Evolutionary conservation across 2,329 filamentous ascomycete genomes (phyloP), one percentile per base, ranked within the genome.

Genomic region (Elsinoe batatas): DNA sequence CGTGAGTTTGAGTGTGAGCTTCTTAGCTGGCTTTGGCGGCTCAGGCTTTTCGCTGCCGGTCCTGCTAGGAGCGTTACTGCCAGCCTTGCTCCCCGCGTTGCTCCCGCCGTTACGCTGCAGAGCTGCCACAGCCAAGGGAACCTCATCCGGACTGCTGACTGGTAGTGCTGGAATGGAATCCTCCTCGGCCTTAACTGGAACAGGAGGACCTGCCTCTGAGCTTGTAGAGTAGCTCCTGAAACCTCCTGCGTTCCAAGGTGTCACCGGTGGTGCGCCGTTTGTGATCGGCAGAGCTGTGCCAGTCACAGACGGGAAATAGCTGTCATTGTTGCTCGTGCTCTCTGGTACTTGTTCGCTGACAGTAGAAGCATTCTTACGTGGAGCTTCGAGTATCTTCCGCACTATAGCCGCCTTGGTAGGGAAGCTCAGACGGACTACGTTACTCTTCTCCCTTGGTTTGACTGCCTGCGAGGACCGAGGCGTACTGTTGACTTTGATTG

Each of bases 161-260:
- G 55, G 55, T 15, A 44, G 8, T 5, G 36, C 36, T 11, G 38
- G 13, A 8, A 13, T 42, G 1, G 13, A 10, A 11, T 53, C 46
- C 37, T 47, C 49, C 11, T 43, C 43, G 12, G 26, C 46, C n/a
- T 47, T 42, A 10, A 15, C 17, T 13, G 37, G 18, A 7, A 15
- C 17, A 18, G 37, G 18, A 7, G 53, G 26, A 17, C 26, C 38
- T 17, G 40, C 35, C n/a, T 42, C 40, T 5, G 32, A 36, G 26
- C 46, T 33, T 13, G 35, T 26, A 30, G 61, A 60, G 50, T 61
- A 65, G 18, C 58, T 60, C 22, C 64, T 51, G 47, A 65, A 65
- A 4, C 63, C 63, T 22, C 64, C 64, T 18, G 64, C 50, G 44
- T 65, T 65, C 36, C 62, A 58, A 35, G 58, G 58, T 26, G 55